Percentiles rank a stretch among this genome's conserved stretches.
These are phyloP conservation scores for Penicillium pancosmium DNA, from an alignment of 495 filamentous ascomycete species.

Conservation along the genomic window DNA sequence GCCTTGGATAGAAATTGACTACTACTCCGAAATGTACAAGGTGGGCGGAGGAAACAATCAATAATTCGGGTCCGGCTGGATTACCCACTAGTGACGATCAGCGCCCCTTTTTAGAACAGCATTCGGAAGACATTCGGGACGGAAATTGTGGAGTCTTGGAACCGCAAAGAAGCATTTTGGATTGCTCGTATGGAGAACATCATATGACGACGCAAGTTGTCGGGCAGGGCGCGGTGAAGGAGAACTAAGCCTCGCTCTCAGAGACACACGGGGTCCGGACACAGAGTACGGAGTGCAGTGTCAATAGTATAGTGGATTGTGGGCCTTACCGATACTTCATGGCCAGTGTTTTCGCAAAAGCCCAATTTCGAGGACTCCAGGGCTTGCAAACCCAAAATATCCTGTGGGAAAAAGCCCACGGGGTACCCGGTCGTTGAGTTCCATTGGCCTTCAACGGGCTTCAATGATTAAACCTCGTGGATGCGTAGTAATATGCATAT, in stretches of 20 bases:
- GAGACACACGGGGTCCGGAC: too few relatives aligned
- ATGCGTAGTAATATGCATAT: not conserved
- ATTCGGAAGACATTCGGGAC: not conserved
- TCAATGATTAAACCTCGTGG: not conserved
- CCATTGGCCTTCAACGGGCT: not conserved
- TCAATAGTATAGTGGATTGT: not conserved
- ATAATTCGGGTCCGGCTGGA: not conserved
- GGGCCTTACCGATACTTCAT: not conserved
- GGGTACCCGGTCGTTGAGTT: not conserved
- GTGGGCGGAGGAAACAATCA: not conserved
- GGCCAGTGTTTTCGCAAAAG: not conserved
- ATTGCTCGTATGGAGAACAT: not conserved
- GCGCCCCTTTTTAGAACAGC: conserved; percentile 8
- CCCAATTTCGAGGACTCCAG: not conserved
- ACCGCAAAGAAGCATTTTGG: not conserved
- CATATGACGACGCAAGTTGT: not conserved
- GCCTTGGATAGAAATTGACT: too few relatives aligned
- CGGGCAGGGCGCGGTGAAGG: not conserved
- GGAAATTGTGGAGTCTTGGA: not conserved
- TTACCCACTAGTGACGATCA: conserved; percentile 4
- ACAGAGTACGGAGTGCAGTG: too few relatives aligned
- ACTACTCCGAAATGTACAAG: not conserved
- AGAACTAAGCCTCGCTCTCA: too few relatives aligned
- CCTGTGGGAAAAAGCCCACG: not conserved
- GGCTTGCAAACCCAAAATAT: not conserved